phyloP scores from a whole-genome alignment of 106 monocot genomes.

The Platanthera zijinensis region DNA sequence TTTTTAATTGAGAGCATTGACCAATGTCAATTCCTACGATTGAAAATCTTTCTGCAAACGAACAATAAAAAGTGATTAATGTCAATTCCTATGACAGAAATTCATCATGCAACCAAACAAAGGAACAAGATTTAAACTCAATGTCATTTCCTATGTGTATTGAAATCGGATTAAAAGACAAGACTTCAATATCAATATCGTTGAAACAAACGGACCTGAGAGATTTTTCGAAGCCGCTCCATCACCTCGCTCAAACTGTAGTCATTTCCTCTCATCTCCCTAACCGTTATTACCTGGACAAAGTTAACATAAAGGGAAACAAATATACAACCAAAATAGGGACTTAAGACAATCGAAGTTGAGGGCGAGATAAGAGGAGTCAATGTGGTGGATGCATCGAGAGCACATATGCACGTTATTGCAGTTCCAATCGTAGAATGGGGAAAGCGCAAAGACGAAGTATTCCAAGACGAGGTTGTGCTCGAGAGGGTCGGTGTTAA shows the following conservation, averaged over 20 bases:
- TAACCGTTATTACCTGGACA: slow-evolving; percentile 3
- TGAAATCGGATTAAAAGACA: no score
- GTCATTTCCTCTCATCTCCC: slow-evolving; percentile 98
- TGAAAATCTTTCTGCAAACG: no score
- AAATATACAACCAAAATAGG: not conserved
- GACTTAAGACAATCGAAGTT: not conserved
- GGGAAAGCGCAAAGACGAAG: slow-evolving; percentile 95
- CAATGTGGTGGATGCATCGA: slow-evolving; percentile 88
- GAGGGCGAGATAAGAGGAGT: slow-evolving; percentile 54
- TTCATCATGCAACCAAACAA: no score
- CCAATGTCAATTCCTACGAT: no score
- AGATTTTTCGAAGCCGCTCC: no score
- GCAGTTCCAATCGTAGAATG: slow-evolving; percentile 91
- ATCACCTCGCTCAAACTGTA: slow-evolving; percentile 84
- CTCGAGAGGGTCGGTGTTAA: slow-evolving; percentile 86
- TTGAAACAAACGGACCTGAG: no score
- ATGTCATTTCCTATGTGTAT: no score
- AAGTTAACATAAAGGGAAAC: not conserved
- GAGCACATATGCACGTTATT: slow-evolving; percentile 92
- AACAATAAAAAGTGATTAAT: no score
- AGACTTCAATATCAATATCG: no score
- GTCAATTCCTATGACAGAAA: no score
- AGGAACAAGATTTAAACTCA: no score
- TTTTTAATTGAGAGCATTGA: no score
- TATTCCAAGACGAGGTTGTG: slow-evolving; percentile 87